These are phyloP conservation scores for Garcia nutans DNA, from an alignment of 345 rosid genomes.

Conservation along the genomic window DNA sequence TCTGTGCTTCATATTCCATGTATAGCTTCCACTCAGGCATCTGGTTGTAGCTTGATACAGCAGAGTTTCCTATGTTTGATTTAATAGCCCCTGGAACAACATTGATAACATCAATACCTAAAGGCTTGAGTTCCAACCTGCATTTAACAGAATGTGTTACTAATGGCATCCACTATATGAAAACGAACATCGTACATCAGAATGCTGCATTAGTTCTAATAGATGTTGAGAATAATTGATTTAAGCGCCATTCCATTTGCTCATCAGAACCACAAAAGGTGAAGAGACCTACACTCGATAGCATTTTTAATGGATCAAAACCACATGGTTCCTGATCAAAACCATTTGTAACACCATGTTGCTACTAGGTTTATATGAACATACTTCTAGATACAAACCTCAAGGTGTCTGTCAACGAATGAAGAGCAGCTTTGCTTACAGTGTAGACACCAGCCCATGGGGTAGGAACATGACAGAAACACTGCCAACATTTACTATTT, in stretches of 20 bases:
- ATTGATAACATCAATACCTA: slow-evolving; percentile 71
- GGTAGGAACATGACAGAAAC: slow-evolving; percentile 50
- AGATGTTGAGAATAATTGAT: neutral
- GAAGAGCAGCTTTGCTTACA: slow-evolving; percentile 87
- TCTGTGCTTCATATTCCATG: slow-evolving; percentile 62
- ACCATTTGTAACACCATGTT: neutral
- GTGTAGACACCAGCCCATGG: slow-evolving; percentile 83
- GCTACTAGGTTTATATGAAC: neutral
- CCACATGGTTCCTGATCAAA: neutral
- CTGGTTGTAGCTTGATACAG: slow-evolving; percentile 45
- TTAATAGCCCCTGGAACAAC: slow-evolving; percentile 79
- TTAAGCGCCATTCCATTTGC: neutral
- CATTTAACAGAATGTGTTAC: slow-evolving; percentile 2
- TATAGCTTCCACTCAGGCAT: slow-evolving; percentile 83
- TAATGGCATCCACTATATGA: neutral
- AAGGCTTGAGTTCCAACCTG: slow-evolving; percentile 77
- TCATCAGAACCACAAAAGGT: neutral
- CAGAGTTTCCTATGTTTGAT: slow-evolving; percentile 77
- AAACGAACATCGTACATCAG: neutral
- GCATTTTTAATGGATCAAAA: neutral
- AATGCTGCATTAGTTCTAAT: neutral
- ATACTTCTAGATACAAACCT: slow-evolving; percentile 42
- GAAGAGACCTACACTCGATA: neutral
- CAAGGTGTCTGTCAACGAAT: slow-evolving; percentile 72
- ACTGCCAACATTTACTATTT: slow-evolving; percentile 77